Percentiles rank a stretch among this genome's conserved stretches.
These are phyloP conservation scores for Cymbopogon flexuosus DNA, from an alignment of 202 grass and related monocot genomes.

Conservation along the genomic window DNA sequence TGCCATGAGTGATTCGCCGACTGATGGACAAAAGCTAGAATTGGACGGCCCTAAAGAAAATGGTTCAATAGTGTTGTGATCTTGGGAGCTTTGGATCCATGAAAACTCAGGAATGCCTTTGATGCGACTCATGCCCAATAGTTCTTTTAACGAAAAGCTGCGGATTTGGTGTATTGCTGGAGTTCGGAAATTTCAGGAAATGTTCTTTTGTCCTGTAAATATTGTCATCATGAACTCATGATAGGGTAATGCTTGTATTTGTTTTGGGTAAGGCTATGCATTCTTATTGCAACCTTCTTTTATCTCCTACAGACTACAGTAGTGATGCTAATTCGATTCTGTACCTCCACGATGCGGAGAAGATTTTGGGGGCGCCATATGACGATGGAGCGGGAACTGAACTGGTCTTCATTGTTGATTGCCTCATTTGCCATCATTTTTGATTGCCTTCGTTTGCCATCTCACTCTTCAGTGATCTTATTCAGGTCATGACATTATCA, in stretches of 20 bases:
- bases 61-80: background rate
- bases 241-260: background rate
- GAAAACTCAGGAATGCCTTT: background rate
- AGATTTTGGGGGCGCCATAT: no score
- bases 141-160: background rate
- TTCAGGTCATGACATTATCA: no score
- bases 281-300: background rate
- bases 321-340: no score
- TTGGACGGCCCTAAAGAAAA: no score
- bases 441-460: no score
- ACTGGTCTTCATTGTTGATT: no score
- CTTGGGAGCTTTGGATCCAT: background rate
- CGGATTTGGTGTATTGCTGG: no score
- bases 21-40: no score
- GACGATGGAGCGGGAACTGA: no score
- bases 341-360: no score
- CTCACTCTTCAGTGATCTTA: no score
- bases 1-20: background rate
- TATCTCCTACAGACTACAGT: background rate
- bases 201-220: background rate
- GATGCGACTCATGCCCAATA: background rate
- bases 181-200: background rate
- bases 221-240: background rate
- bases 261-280: background rate
- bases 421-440: no score